Conservation (phyloP, 2,329 filamentous ascomycete genomes). For the Aspergillus pseudoviridinutans region DNA sequence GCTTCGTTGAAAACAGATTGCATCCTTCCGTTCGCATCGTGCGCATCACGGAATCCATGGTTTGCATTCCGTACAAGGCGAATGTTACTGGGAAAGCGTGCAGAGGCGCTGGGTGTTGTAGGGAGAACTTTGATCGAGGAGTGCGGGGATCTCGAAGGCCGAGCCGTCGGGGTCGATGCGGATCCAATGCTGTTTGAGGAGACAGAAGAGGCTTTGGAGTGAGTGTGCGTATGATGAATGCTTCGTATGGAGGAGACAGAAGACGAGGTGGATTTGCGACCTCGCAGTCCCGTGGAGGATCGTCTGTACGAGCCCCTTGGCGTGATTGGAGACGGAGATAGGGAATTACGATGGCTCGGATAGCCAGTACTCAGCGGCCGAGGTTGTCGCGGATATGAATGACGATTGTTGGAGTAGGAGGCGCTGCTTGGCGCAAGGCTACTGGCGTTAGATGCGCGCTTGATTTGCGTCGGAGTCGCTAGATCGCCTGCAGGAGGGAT, state of each 20-base stretch:
- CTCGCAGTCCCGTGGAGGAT: constrained; percentile 75
- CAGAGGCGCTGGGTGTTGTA: constrained; percentile 70
- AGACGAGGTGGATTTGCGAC: constrained; percentile 92
- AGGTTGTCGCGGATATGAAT: constrained; percentile 37
- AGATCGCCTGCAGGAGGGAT: constrained; percentile 23
- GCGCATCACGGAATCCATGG: constrained; percentile 23
- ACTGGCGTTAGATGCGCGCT: constrained; percentile 39
- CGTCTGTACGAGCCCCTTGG: constrained; percentile 82
- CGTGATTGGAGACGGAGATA: constrained; percentile 83
- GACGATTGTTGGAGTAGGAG: constrained; percentile 40
- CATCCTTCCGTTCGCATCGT: constrained; percentile 21
- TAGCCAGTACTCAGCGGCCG: constrained; percentile 33
- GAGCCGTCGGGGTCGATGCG: constrained; percentile 63
- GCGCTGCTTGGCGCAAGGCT: constrained; percentile 41
- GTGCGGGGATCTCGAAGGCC: constrained; percentile 70
- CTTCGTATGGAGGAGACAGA: constrained; percentile 91
- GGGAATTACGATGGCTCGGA: constrained; percentile 60
- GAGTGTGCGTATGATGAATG: constrained; percentile 81
- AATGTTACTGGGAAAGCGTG: constrained; percentile 78
- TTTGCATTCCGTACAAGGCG: constrained; percentile 64
- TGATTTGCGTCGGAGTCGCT: constrained; percentile 36
- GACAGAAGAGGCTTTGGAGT: constrained; percentile 91
- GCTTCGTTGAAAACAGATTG: constrained; percentile 37
- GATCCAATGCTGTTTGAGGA: constrained; percentile 75
- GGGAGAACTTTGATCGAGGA: constrained; percentile 93